Evolutionary conservation across 495 filamentous ascomycete genomes (phyloP), one percentile per base, ranked within the genome.

Genomic region (Aspergillus avenaceus): DNA sequence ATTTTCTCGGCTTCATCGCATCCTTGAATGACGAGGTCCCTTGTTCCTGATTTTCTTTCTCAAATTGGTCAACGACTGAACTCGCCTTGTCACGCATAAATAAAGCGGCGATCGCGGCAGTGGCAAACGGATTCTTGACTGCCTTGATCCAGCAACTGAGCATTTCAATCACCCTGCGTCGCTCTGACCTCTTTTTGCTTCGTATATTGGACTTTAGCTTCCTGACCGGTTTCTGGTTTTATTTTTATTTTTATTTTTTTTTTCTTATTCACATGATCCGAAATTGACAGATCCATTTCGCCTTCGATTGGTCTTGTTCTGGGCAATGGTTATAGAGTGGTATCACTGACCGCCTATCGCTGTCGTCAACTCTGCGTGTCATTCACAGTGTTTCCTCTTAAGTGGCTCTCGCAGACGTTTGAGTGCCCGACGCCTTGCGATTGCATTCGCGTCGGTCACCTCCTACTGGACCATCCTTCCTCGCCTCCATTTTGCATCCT

Each of bases 381-480:
- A 2, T 2, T 36, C 12, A 36, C 14, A 13, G 9, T 13, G 9
- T 11, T 31, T 31, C 28, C 8, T 31, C 2, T 31, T 31, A 38
- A 38, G 3, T 38, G 7, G 34, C 16, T 5, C 16, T 21, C 13
- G 43, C 11, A 14, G 31, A 46, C 46, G 51, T 52, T 50, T 63
- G 54, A 47, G 57, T 60, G 60, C 60, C 54, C 60, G 50, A 63
- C 57, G 54, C 54, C 53, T 45, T 52, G 44, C 44, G 41, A 53
- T 55, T 50, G 46, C 37, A 31, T 27, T 16, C 25, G 29, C 23
- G 19, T 36, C 23, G 27, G 21, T 23, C 28, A 2, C 5, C 13
- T 47, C 45, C 18, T 13, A 47, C 22, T 47, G 41, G 42, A 4
- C 25, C 21, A 8, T 25, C 14, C n/a, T 48, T n/a, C 37, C 41